Percentiles rank a stretch among this genome's conserved stretches.
Conservation (phyloP, 1,139 yeast genomes). For the Sugiyamaella castrensis region DNA sequence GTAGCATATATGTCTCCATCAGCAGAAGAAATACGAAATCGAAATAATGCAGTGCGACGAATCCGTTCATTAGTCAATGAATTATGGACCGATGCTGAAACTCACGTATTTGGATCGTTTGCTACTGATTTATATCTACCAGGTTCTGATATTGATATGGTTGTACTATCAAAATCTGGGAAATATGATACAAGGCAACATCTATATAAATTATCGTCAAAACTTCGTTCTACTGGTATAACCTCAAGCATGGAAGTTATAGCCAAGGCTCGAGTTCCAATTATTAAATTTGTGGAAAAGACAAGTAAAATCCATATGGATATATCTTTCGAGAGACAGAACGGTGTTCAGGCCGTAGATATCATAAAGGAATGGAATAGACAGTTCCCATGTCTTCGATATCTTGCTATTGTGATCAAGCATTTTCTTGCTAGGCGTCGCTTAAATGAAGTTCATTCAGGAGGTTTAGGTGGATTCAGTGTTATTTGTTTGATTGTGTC, state of each 20-base stretch:
- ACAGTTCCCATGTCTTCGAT: constrained; percentile 77
- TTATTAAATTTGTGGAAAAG: constrained; percentile 85
- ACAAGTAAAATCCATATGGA: constrained; percentile 74
- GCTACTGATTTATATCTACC: constrained; percentile 95
- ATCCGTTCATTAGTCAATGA: constrained; percentile 55
- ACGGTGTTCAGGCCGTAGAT: constrained; percentile 83
- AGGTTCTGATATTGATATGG: constrained; percentile 96
- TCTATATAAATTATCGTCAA: constrained; percentile 72
- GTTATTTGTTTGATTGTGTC: constrained; percentile 85
- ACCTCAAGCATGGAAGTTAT: constrained; percentile 82
- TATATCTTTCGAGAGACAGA: constrained; percentile 83
- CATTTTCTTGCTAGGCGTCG: constrained; percentile 80
- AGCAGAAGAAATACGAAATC: constrained; percentile 61
- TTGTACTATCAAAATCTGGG: constrained; percentile 63
- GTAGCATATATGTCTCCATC: constrained; percentile 87
- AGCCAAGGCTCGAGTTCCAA: constrained; percentile 92
- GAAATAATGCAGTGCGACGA: constrained; percentile 64
- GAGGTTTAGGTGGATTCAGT: constrained; percentile 95
- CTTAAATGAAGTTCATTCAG: constrained; percentile 88
- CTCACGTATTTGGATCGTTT: constrained; percentile 89
- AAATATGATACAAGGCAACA: constrained; percentile 65
- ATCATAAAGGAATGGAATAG: constrained; percentile 73
- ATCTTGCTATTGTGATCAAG: constrained; percentile 78
- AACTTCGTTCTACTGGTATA: constrained; percentile 56
- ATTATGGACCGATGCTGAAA: constrained; percentile 79